Evolutionary conservation across 1,284 basidiomycete species (phyloP), one percentile per base, ranked within the genome.

Genomic region (Meira nashicola): DNA sequence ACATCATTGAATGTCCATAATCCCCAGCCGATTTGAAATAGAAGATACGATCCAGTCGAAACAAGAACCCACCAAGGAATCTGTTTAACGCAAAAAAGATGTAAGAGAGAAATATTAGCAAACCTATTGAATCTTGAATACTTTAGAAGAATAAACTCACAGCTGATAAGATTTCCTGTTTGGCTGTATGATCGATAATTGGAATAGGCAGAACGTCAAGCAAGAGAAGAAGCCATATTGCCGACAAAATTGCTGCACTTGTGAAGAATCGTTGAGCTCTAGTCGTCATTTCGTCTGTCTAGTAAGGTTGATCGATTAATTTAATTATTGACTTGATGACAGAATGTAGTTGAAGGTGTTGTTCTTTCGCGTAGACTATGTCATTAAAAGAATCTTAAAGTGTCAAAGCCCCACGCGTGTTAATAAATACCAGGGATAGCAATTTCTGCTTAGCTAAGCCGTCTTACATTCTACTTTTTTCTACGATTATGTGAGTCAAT

Each of bases 11-110:
- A 68, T 43, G 59, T 48, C 48, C 49, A 68, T 14, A 68, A 50
- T 25, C 67, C 67, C 65, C 63, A 67, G 23, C 67, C 67, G n/a
- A 68, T 58, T 46, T 67, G 49, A 58, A 53, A 68, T 33, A 68
- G 58, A 12, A 68, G 63, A 43, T 60, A 67, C 25, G 64, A 56
- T 21, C 67, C 67, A 1, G 60, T 60, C 41, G 66, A 49, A 9
- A 68, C 60, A 11, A 68, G 62, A 8, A 56, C 59, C 67, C 67
- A 68, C 67, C 67, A 68, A 11, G 67, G 67, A n/a, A 68, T 38
- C 67, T 68, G 21, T n/a, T 10, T 21, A 46, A 10, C 39, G 53
- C 25, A 14, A 25, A 17, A 19, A 44, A 15, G 33, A 15, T 49
- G 7, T 17, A 8, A 52, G 50, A 25, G 40, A 21, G 17, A 21